These are phyloP conservation scores for Hylodesmum podocarpum DNA, from an alignment of 306 rosid genomes.

Conservation along the genomic window DNA sequence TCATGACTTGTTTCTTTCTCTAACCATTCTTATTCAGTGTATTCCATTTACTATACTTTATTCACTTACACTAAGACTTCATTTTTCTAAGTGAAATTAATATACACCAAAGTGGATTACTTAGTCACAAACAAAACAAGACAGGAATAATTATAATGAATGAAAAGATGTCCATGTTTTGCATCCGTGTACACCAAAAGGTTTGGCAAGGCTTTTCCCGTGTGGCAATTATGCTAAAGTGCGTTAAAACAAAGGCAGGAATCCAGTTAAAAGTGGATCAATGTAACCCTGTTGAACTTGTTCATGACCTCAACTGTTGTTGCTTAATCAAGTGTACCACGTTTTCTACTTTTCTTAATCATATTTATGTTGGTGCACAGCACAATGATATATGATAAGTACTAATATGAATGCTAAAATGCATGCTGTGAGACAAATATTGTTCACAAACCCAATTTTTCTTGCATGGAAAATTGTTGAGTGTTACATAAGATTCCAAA, in stretches of 20 bases:
- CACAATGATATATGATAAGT: slow-evolving; percentile 7
- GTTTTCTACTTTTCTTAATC: slow-evolving; percentile 26
- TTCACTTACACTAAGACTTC: slow-evolving; percentile 28
- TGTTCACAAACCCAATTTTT: slow-evolving; percentile 36
- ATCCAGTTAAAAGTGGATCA: slow-evolving; percentile 55
- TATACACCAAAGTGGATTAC: slow-evolving; percentile 11
- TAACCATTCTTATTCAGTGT: slow-evolving; percentile 34
- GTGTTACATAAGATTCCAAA: slow-evolving; percentile 25
- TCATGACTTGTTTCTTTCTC: slow-evolving; percentile 40
- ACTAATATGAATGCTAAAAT: slow-evolving; percentile 35
- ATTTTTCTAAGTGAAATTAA: background rate
- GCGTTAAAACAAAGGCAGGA: slow-evolving; percentile 50
- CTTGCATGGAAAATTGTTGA: slow-evolving; percentile 12
- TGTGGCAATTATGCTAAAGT: slow-evolving; percentile 25
- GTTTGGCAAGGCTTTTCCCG: slow-evolving; percentile 11
- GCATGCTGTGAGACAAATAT: slow-evolving; percentile 52
- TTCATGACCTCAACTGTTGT: slow-evolving; percentile 34
- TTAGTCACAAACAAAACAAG: slow-evolving; percentile 16
- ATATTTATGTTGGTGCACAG: slow-evolving; percentile 30
- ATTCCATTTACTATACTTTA: slow-evolving; percentile 1
- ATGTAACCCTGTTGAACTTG: slow-evolving; percentile 33
- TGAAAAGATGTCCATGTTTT: slow-evolving; percentile 40
- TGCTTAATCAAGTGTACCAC: slow-evolving; percentile 29
- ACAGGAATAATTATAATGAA: slow-evolving; percentile 24
- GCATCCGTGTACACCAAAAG: slow-evolving; percentile 24